Evolutionary conservation across 495 filamentous ascomycete species (phyloP).

Genomic region (Xylaria acuta): DNA sequence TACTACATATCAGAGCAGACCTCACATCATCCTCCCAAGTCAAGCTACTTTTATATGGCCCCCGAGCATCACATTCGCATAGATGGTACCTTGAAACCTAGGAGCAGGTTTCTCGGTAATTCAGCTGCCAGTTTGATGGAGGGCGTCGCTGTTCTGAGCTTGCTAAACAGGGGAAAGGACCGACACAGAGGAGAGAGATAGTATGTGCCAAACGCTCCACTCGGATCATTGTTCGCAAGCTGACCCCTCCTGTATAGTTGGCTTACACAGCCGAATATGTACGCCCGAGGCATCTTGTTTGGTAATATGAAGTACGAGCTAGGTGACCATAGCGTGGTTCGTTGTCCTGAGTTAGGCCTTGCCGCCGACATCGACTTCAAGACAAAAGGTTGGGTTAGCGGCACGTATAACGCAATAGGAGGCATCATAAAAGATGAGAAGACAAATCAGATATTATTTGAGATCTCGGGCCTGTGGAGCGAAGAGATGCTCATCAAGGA

Average conservation of each 20-base stretch:
- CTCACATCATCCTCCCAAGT: conserved; percentile 97
- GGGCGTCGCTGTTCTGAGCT: conserved; percentile 83
- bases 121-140: conserved; percentile 99
- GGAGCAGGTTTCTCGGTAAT: conserved; percentile 95
- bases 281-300: conserved; percentile 94
- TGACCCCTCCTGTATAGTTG: conserved; percentile 30
- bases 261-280: conserved; percentile 98
- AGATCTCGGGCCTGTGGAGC: conserved; percentile 92
- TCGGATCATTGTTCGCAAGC: conserved; percentile 16
- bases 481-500: conserved; percentile 92
- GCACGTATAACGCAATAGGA: conserved; percentile 94
- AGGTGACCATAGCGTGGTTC: conserved; percentile 94
- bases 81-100: conserved; percentile 94
- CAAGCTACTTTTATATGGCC: conserved; percentile 98
- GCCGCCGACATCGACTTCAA: conserved; percentile 98
- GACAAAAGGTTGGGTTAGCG: conserved; percentile 96
- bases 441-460: conserved; percentile 84
- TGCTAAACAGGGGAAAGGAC: conserved; percentile 76
- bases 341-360: conserved; percentile 84
- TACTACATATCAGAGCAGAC: conserved; percentile 98
- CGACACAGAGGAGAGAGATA: conserved; percentile 80
- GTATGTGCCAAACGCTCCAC: conserved; percentile 58
- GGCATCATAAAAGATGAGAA: conserved; percentile 89
- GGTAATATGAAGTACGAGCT: conserved; percentile 99
- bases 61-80: conserved; percentile 94